These are phyloP conservation scores for Diophrys appendiculata DNA, from an alignment of 73 alveolate species.

Conservation along the genomic window DNA sequence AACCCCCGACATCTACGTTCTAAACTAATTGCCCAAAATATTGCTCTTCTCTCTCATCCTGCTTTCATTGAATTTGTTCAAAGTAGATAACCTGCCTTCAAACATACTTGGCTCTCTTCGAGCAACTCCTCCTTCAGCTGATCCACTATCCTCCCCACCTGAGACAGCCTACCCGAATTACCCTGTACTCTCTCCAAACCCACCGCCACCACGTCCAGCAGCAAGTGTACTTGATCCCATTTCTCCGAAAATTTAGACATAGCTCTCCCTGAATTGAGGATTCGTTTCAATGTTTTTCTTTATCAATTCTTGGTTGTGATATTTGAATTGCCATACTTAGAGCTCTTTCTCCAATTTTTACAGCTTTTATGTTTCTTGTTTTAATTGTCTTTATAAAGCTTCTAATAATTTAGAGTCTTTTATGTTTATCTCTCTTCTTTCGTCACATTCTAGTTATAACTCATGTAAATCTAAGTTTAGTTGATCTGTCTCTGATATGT, in stretches of 20 bases:
- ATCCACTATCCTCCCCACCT: too few relatives aligned
- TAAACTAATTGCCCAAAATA: too few relatives aligned
- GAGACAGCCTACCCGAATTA: too few relatives aligned
- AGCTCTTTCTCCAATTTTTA: constrained; percentile 6
- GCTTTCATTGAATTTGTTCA: too few relatives aligned
- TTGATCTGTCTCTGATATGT: neutral
- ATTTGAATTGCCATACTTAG: constrained; percentile 23
- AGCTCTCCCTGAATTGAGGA: constrained; percentile 17
- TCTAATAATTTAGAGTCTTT: constrained; percentile 22
- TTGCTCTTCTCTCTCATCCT: too few relatives aligned
- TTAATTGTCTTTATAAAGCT: neutral
- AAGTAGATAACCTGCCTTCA: too few relatives aligned
- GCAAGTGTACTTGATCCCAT: too few relatives aligned
- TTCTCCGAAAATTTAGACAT: neutral
- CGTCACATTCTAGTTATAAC: neutral
- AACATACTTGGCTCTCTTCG: too few relatives aligned
- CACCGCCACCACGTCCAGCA: too few relatives aligned
- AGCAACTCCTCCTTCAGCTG: too few relatives aligned
- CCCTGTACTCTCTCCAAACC: too few relatives aligned
- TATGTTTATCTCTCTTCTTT: constrained; percentile 28
- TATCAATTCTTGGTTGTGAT: constrained; percentile 26
- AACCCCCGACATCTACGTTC: too few relatives aligned
- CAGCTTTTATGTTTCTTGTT: neutral
- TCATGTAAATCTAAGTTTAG: neutral
- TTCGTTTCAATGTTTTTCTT: constrained; percentile 13